A percentile compares a stretch with the other conserved stretches of the same genome.
Conservation (phyloP, 2,329 filamentous ascomycete genomes). For the Claviceps capensis region DNA sequence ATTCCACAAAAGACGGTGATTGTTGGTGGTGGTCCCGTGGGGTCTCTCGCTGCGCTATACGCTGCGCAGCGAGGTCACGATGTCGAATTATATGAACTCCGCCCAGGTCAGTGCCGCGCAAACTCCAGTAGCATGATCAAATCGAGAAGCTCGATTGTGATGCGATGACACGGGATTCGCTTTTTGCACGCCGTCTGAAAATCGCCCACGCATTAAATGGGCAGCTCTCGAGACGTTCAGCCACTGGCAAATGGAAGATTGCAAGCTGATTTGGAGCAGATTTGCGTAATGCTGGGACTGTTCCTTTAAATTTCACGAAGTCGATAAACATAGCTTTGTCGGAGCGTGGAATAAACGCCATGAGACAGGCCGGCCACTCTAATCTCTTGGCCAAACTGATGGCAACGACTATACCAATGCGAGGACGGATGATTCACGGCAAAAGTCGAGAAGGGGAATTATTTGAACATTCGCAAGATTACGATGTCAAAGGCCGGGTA, state of each 20-base stretch:
- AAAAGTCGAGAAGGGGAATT: conserved; percentile 48
- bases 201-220: background rate
- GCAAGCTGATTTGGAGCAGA: conserved; percentile 38
- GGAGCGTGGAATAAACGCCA: conserved; percentile 81
- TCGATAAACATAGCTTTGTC: conserved; percentile 97
- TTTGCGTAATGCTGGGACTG: conserved; percentile 68
- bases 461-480: conserved; percentile 73
- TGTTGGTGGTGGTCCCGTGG: conserved; percentile 86
- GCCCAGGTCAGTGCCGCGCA: conserved; percentile 53
- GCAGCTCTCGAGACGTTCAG: background rate
- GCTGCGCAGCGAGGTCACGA: conserved; percentile 76
- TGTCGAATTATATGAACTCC: conserved; percentile 88
- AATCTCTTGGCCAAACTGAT: conserved; percentile 63
- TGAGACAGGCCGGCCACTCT: conserved; percentile 54
- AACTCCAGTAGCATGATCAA: background rate
- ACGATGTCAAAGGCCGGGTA: conserved; percentile 80
- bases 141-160: background rate
- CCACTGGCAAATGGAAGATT: background rate
- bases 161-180: background rate
- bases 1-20: conserved; percentile 55
- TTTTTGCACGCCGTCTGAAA: background rate
- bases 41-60: conserved; percentile 82
- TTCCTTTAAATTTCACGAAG: conserved; percentile 86
- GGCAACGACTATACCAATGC: conserved; percentile 75
- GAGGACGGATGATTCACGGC: conserved; percentile 92